Evolutionary conservation across 352 stramenopile species (phyloP).

Genomic region (Phytophthora ohioensis): DNA sequence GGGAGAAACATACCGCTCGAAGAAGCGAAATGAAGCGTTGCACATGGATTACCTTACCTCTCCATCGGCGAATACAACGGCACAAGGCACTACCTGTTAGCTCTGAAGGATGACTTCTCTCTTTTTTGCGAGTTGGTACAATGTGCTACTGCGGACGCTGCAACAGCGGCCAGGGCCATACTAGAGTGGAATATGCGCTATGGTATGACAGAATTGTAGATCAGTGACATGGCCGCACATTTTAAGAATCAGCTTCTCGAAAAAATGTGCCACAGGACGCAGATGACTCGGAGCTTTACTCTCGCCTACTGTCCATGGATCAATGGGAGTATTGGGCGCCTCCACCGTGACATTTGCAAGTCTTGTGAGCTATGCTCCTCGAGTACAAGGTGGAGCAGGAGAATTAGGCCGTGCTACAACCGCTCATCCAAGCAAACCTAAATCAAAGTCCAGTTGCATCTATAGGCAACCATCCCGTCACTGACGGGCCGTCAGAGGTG

Average conservation of each 20-base stretch:
- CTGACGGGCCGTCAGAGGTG: background rate
- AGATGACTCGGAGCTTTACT: no score
- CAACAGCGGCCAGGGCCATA: slow-evolving; percentile 2
- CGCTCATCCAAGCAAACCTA: slow-evolving; percentile 17
- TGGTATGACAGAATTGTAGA: no score
- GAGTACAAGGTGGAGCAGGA: slow-evolving; percentile 16
- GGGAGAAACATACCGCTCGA: slow-evolving; percentile 1
- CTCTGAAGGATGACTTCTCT: slow-evolving; percentile 16
- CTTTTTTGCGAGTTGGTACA: slow-evolving; percentile 14
- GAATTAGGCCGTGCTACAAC: slow-evolving; percentile 8
- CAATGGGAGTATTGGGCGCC: no score
- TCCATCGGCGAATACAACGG: slow-evolving; percentile 16
- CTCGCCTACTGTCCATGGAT: no score
- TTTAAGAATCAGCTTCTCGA: no score
- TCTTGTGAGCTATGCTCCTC: slow-evolving; percentile 13
- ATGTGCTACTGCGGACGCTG: background rate
- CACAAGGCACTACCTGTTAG: slow-evolving; percentile 10
- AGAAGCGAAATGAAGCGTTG: no score
- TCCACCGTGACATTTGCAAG: no score
- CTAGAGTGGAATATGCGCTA: background rate
- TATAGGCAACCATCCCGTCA: background rate
- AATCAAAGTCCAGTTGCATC: slow-evolving; percentile 10
- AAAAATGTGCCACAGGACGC: no score
- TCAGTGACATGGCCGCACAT: no score
- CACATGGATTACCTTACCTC: slow-evolving; percentile 13